Evolutionary conservation across 163 green algal genomes (phyloP), one percentile per base, ranked within the genome.

Genomic region (Smithsoniella earleae): DNA sequence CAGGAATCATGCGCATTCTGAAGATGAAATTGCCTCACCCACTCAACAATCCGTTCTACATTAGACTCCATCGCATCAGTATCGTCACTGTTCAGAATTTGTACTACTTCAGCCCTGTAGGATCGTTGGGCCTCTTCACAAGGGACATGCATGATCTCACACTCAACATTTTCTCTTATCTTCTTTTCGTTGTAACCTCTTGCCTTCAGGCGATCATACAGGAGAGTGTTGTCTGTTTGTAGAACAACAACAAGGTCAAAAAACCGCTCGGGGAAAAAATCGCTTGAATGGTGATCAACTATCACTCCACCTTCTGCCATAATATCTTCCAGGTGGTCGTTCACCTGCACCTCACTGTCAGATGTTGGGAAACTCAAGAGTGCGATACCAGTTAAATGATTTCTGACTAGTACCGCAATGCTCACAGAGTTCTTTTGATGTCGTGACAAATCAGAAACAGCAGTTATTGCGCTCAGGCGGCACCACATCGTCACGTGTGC

Each of bases 181-280:
- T 98, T 98, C 33, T 86, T 83, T 30, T 86, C 65, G 10, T 66
- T 63, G 76, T 98, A 98, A 0, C 83, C 86, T 46, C 91, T 93
- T 81, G 72, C n/a, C 37, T 91, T 83, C 1, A 99, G 76, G 1
- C 94, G 80, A 44, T 96, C 88, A 74, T 91, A 97, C 36, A 99
- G 82, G 2, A 93, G 65, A 0, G 83, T 86, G 79, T 96, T 99
- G 81, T 98, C 89, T 30, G 88, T 90, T 76, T 95, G 89, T 38
- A 99, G 82, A n/a, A 98, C 94, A 1, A 97, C 79, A 0, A 99
- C 92, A 44, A 96, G 77, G 75, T 98, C 91, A 82, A 98, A 98
- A 91, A 74, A 91, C 82, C 94, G 81, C 63, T 98, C 94, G 10
- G 94, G 94, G 73, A 98, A 99, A 54, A 99, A 95, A 74, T 99